Percentiles rank a stretch among this genome's conserved stretches.
Conservation (phyloP, 2,329 filamentous ascomycete species). For the Pestalotiopsis sp. region DNA sequence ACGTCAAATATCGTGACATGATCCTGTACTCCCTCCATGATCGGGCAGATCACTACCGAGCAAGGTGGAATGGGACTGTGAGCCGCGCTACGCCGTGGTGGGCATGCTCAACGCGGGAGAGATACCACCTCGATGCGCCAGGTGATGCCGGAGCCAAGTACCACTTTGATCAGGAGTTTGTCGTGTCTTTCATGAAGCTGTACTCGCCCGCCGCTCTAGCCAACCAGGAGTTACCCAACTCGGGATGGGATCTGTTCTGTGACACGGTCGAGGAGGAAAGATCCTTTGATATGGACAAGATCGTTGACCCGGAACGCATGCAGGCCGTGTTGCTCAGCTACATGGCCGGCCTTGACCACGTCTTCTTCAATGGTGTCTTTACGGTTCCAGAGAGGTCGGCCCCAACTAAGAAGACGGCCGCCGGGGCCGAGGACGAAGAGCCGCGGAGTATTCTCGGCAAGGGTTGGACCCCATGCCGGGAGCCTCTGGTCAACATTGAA, state of each 20-base stretch:
- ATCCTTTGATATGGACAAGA: background rate
- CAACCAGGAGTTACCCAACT: background rate
- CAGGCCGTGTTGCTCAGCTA: background rate
- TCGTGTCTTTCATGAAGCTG: background rate
- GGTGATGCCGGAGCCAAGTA: background rate
- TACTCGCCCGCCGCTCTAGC: background rate
- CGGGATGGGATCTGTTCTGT: background rate
- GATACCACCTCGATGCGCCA: background rate
- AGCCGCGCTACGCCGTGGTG: background rate
- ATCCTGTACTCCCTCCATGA: background rate
- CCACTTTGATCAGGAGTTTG: background rate
- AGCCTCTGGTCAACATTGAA: background rate
- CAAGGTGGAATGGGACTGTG: background rate
- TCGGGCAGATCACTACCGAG: background rate
- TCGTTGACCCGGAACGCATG: background rate
- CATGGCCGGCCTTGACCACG: background rate
- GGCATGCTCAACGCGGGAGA: background rate
- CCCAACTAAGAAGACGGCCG: background rate
- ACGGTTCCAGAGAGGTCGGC: background rate
- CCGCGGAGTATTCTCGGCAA: background rate
- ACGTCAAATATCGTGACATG: background rate
- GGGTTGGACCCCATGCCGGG: background rate
- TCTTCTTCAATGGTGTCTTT: background rate
- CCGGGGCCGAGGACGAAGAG: background rate
- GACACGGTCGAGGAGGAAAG: background rate